phyloP scores from a whole-genome alignment of 768 basidiomycete genomes.

The Lyophyllum atratum region DNA sequence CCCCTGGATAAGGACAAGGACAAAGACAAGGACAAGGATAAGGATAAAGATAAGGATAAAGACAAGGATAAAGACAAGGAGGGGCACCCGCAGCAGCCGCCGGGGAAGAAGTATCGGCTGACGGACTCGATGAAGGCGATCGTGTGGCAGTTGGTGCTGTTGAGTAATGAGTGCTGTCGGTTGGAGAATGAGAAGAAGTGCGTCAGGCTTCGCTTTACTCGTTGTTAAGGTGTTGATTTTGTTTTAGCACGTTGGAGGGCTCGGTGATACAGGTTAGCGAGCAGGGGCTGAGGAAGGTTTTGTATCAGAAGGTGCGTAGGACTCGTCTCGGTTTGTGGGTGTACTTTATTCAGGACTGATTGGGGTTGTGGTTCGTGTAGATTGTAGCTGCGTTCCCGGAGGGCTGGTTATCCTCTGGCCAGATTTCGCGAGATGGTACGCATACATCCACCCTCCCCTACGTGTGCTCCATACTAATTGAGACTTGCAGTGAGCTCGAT shows the following conservation, averaged over 20 bases:
- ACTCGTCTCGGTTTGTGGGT: neutral
- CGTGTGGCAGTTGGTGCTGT: slow-evolving; percentile 78
- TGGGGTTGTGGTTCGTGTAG: slow-evolving; percentile 26
- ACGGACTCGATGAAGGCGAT: slow-evolving; percentile 79
- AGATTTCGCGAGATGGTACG: slow-evolving; percentile 83
- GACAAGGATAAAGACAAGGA: slow-evolving; percentile 33
- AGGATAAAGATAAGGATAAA: slow-evolving; percentile 23
- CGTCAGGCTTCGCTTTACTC: neutral
- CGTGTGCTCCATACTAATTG: neutral
- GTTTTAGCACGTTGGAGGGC: slow-evolving; percentile 56
- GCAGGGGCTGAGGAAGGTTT: slow-evolving; percentile 74
- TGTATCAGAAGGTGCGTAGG: slow-evolving; percentile 72
- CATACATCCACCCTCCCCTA: neutral
- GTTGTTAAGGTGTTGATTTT: neutral
- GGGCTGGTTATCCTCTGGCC: slow-evolving; percentile 85
- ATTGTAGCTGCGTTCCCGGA: slow-evolving; percentile 82
- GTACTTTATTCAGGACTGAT: neutral
- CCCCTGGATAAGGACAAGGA: slow-evolving; percentile 9
- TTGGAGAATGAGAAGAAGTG: slow-evolving; percentile 68
- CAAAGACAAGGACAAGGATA: slow-evolving; percentile 25
- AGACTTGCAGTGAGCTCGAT: slow-evolving; percentile 70
- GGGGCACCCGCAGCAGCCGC: slow-evolving; percentile 54
- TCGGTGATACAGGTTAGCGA: slow-evolving; percentile 75
- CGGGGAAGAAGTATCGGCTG: slow-evolving; percentile 75
- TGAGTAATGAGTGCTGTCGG: slow-evolving; percentile 84